Evolutionary conservation across 1,284 basidiomycete species (phyloP).

Genomic region (Trichosporon faecale): DNA sequence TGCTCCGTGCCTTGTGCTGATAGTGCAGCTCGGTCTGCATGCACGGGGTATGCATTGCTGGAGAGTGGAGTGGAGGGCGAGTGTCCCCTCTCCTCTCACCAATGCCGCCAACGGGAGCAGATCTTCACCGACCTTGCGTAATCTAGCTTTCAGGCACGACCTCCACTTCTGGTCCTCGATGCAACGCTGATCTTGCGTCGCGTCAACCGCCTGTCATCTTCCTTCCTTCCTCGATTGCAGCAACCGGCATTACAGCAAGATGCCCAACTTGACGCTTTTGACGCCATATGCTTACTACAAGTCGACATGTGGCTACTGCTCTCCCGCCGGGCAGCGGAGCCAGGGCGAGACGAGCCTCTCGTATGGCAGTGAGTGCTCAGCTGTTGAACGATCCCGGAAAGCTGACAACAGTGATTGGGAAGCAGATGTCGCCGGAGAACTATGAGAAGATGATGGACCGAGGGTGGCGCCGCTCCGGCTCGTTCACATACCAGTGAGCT

Average conservation of each 20-base stretch:
- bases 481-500: slow-evolving; percentile 58
- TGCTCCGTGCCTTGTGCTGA: background rate
- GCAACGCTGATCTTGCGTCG: background rate
- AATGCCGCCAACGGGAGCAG: background rate
- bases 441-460: slow-evolving; percentile 67
- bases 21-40: background rate
- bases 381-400: background rate
- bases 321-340: slow-evolving; percentile 43
- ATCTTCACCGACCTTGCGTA: slow-evolving; percentile 1
- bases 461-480: slow-evolving; percentile 84
- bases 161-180: background rate
- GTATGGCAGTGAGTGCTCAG: slow-evolving; percentile 50
- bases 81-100: background rate
- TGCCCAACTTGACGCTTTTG: slow-evolving; percentile 33
- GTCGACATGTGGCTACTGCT: slow-evolving; percentile 56
- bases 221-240: background rate
- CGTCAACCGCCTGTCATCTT: background rate
- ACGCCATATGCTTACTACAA: slow-evolving; percentile 40
- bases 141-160: background rate
- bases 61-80: background rate
- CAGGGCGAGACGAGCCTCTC: slow-evolving; percentile 38
- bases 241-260: background rate
- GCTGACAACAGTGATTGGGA: background rate
- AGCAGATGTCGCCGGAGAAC: slow-evolving; percentile 24
- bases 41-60: background rate